Base-by-base conservation (phyloP, 2,329 filamentous ascomycete genomes). In the Trichoderma aggressivum region DNA sequence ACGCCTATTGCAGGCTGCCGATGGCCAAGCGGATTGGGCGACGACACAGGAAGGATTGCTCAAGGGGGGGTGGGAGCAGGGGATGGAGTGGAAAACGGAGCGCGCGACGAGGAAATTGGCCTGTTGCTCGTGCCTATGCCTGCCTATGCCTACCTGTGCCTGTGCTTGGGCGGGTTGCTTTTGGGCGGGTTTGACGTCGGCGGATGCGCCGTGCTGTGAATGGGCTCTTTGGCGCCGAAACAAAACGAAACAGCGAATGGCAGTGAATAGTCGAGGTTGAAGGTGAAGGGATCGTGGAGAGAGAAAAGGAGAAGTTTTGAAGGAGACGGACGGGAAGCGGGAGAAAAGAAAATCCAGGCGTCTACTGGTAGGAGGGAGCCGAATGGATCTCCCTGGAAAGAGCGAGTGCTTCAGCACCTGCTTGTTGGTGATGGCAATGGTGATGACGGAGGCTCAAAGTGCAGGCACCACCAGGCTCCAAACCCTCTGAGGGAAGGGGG, bases 1-100 rank as follows among this genome's bases (percentile, higher is more conserved):
- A 71, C 65, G 64, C 64, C 62, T 24, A 53, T 69, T 61, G 53
- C 56, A 71, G 62, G 61, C 56, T 66, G 55, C 43, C 62, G 63
- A 67, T 60, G 69, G 55, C 24, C 62, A 66, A 71, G 56, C 55
- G 70, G 70, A 68, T 67, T 71, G 70, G 63, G 47, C 55, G 62
- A 50, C 30, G 36, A 43, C 26, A 28, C 56, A 67, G 32, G 62
- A 66, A 71, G 70, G 70, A 71, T 60, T 65, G 30, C 55, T 53
- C 53, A 71, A 66, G 62, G 70, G 69, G 68, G 70, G 70, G 56
- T 71, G 70, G 39, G 70, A 71, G 62, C 61, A 60, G 61, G 70
- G 61, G 61, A 61, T 60, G 70, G 53, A 66, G 61, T 71, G 70
- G 60, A 65, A 65, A 62, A 71, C 24, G 60, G 70, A 71, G 61